These are phyloP conservation scores for Xylariaceae sp. DNA, from an alignment of 2,329 filamentous ascomycete genomes.

Conservation along the genomic window DNA sequence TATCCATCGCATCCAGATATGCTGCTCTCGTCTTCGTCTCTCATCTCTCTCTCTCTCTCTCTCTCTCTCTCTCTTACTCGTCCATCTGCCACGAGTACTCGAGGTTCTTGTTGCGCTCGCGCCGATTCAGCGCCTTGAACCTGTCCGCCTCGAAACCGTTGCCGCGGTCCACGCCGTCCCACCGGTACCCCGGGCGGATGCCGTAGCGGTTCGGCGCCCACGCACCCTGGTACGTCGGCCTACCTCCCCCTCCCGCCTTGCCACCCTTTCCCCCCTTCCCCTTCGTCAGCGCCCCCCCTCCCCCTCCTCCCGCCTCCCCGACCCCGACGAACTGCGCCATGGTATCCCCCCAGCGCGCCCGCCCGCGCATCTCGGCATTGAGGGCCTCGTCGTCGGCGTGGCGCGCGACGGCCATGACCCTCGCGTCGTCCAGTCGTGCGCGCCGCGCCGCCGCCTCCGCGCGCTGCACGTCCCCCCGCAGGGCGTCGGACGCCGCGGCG, in stretches of 20 bases:
- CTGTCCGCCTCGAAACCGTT: conserved; percentile 92
- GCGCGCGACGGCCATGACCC: conserved; percentile 71
- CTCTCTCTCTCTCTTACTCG: conserved; percentile 42
- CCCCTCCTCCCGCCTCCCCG: conserved; percentile 13
- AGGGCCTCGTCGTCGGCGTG: conserved; percentile 77
- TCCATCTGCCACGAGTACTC: conserved; percentile 97
- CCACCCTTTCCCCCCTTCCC: neutral
- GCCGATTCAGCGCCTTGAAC: conserved; percentile 79
- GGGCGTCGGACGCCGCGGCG: conserved; percentile 60
- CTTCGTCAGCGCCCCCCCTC: conserved; percentile 23
- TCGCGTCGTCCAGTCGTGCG: conserved; percentile 70
- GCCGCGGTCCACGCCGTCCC: conserved; percentile 92
- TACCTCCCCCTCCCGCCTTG: conserved; percentile 26
- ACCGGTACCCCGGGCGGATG: conserved; percentile 84
- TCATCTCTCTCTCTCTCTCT: too few relatives aligned
- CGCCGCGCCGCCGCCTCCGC: conserved; percentile 56
- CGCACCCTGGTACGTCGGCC: conserved; percentile 68
- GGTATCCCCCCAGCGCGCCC: conserved; percentile 87
- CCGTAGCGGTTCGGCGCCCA: conserved; percentile 88
- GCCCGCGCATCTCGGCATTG: conserved; percentile 73
- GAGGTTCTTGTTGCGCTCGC: conserved; percentile 67
- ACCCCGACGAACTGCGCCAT: conserved; percentile 65
- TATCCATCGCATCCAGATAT: too few relatives aligned
- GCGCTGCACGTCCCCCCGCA: conserved; percentile 80
- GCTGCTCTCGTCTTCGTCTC: too few relatives aligned